Base-by-base conservation (phyloP, 2,329 filamentous ascomycete species). In the Allantophomopsis lycopodina region DNA sequence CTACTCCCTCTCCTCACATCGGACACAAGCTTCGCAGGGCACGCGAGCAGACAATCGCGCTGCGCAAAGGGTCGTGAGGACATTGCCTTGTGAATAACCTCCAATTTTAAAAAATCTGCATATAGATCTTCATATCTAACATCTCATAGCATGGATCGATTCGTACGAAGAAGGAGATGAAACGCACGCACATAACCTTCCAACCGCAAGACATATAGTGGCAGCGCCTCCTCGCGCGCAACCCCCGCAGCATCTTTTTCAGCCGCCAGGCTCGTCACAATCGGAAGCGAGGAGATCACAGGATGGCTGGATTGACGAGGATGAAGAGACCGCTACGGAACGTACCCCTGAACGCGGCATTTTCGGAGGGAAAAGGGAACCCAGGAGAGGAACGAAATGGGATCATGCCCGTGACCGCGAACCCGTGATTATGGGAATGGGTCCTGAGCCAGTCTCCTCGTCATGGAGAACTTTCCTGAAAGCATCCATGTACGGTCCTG, bases 311-410 rank as follows among this genome's bases (percentile, higher is more conserved):
- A 40, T 57, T 18, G 52, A 57, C 32, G 34, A 31, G 10, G 47
- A 53, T 32, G 50, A 54, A 8, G 50, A 50, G 31, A 32, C 34
- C 2, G 42, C 44, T 10, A 28, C 45, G n/a, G 48, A 47, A 14
- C 51, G 47, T 38, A 53, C 49, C 37, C 40, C 37, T 7, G 50
- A 55, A 31, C 50, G 48, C 3, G 49, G 52, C 7, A 51, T 57
- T 36, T 58, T 58, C 40, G 50, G 51, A 28, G 51, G 50, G 2
- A 40, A 47, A 41, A 50, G 46, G 38, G 53, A 55, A 35, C 55
- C 54, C 35, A 54, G 52, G 23, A 52, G 40, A 34, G 55, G 55
- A 2, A 42, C 54, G 31, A 57, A 55, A 49, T 58, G 55, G 55
- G 55, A 58, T 41, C 53, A 57, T 45, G 48, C 42, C 12, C 50